Conservation (phyloP, 1,139 yeast species). For the Lodderomyces orthopsilosis region DNA sequence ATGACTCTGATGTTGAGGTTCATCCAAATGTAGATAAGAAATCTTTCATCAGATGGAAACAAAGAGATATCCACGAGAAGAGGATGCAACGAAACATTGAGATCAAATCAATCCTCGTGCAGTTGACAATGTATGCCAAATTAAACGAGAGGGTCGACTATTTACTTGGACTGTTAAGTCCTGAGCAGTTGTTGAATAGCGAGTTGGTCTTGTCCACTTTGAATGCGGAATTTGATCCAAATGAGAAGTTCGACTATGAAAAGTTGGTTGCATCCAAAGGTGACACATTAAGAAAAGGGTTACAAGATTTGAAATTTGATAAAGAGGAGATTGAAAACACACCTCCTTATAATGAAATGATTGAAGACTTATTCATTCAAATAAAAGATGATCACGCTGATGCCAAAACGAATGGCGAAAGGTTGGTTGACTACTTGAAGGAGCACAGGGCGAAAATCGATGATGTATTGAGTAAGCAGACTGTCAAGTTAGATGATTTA, state of each 20-base stretch:
- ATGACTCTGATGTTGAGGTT: constrained; percentile 94
- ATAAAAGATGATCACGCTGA: constrained; percentile 57
- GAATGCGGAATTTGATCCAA: constrained; percentile 50
- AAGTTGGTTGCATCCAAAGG: constrained; percentile 36
- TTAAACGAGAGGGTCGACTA: constrained; percentile 71
- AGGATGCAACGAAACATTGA: constrained; percentile 77
- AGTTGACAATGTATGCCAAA: constrained; percentile 70
- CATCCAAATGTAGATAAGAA: constrained; percentile 97
- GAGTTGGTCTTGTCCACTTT: constrained; percentile 41
- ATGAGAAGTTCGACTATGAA: constrained; percentile 51
- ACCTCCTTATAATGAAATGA: constrained; percentile 89
- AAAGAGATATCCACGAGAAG: constrained; percentile 93
- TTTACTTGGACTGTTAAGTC: constrained; percentile 43
- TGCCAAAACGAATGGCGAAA: constrained; percentile 41
- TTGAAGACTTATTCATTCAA: constrained; percentile 81
- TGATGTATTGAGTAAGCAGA: constrained; percentile 56
- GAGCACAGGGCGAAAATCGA: constrained; percentile 72
- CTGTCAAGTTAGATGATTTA: constrained; percentile 60
- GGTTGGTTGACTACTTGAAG: constrained; percentile 41
- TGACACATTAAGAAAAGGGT: constrained; percentile 40
- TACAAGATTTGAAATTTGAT: constrained; percentile 39
- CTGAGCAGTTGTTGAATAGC: constrained; percentile 34
- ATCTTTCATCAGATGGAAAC: constrained; percentile 94
- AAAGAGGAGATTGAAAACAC: constrained; percentile 59
- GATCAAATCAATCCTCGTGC: constrained; percentile 71